A percentile compares a stretch with the other conserved stretches of the same genome.
Evolutionary conservation across 768 basidiomycete species (phyloP).

Genomic region (Pisolithus tinctorius): DNA sequence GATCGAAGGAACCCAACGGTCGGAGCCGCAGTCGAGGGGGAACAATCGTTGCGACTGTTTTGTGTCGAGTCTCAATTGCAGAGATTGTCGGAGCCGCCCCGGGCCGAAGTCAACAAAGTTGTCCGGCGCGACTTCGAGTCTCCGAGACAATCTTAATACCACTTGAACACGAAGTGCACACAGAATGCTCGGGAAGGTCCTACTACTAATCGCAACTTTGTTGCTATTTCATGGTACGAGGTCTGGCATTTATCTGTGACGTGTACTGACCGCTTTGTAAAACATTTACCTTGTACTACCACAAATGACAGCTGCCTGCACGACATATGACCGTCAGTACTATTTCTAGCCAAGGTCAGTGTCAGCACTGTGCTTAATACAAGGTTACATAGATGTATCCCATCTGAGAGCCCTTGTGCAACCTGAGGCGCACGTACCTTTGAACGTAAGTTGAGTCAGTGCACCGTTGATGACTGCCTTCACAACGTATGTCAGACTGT

Average conservation of each 20-base stretch:
- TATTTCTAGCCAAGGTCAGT: not conserved
- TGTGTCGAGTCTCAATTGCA: no score
- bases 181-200: conserved; percentile 40
- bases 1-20: no score
- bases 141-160: no score
- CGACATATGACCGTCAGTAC: conserved; percentile 69
- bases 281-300: not conserved
- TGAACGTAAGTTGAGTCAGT: conserved; percentile 45
- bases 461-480: not conserved
- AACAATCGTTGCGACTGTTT: no score
- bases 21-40: no score
- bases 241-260: not conserved
- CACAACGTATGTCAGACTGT: conserved; percentile 43
- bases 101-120: no score
- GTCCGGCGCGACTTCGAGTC: no score
- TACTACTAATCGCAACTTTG: conserved; percentile 42
- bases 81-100: no score
- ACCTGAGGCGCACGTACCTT: conserved; percentile 60
- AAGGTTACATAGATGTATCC: conserved; percentile 51
- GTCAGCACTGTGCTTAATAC: conserved; percentile 2
- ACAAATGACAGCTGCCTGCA: conserved; percentile 58
- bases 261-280: conserved; percentile 1
- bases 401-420: conserved; percentile 68
- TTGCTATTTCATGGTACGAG: conserved; percentile 49
- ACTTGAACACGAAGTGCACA: not conserved